Conservation (phyloP, 352 stramenopile species). For the Phytophthora ramorum region DNA sequence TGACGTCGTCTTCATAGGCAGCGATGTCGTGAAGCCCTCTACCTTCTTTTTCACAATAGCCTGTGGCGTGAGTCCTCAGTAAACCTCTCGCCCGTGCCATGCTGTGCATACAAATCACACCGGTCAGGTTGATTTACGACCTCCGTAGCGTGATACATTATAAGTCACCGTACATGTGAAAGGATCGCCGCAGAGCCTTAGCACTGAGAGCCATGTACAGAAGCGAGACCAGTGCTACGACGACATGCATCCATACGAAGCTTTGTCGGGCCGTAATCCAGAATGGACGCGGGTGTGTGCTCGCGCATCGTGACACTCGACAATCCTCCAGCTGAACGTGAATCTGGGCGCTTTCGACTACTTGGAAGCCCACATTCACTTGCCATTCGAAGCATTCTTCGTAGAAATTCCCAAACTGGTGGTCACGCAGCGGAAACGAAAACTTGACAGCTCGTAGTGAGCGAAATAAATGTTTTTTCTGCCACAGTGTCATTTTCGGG, state of each 20-base stretch:
- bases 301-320: constrained; percentile 59
- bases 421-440: constrained; percentile 68
- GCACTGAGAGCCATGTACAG: constrained; percentile 72
- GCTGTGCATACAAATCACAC: constrained; percentile 16
- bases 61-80: constrained; percentile 11
- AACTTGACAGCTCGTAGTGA: constrained; percentile 56
- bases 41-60: not conserved
- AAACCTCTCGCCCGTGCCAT: constrained; percentile 27
- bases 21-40: constrained; percentile 13
- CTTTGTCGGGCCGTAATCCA: constrained; percentile 63
- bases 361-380: constrained; percentile 60
- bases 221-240: constrained; percentile 53
- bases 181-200: constrained; percentile 62
- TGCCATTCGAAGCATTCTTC: constrained; percentile 88
- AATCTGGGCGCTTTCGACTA: constrained; percentile 57
- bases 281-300: constrained; percentile 40
- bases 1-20: constrained; percentile 20
- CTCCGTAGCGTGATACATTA: not conserved
- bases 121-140: constrained; percentile 6
- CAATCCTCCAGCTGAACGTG: constrained; percentile 67
- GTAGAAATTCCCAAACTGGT: constrained; percentile 81
- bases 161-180: constrained; percentile 45
- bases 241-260: constrained; percentile 82
- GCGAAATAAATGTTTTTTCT: constrained; percentile 58
- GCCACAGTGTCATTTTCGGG: constrained; percentile 33